Evolutionary conservation across 2,329 filamentous ascomycete species (phyloP).

Genomic region (Fusarium subglutinans): DNA sequence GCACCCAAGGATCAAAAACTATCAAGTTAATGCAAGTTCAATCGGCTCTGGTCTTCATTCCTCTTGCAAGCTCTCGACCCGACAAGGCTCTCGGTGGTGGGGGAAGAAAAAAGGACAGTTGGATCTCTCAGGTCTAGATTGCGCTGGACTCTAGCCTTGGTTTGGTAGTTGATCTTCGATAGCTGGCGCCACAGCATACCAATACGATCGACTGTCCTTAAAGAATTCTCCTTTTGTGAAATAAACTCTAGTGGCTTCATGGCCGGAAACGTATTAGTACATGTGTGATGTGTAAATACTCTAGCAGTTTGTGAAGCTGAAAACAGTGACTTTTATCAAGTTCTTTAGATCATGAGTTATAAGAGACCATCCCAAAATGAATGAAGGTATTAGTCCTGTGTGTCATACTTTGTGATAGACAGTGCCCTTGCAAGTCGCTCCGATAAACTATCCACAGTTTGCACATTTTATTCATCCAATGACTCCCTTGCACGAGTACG

Average conservation of each 20-base stretch:
- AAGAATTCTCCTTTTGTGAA: background rate
- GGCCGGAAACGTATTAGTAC: background rate
- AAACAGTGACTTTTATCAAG: background rate
- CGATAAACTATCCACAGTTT: fast-evolving
- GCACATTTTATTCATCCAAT: background rate
- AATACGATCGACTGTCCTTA: background rate
- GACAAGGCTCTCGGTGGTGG: background rate
- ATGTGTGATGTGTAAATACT: background rate
- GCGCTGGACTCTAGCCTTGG: background rate
- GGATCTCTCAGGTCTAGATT: background rate
- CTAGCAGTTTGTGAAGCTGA: fast-evolving
- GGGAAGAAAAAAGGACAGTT: background rate
- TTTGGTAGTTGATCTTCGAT: background rate
- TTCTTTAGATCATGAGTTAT: background rate
- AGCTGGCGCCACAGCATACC: background rate
- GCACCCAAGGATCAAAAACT: background rate
- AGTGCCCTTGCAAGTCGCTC: too few relatives aligned
- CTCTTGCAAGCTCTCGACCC: background rate
- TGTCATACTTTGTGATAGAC: fast-evolving
- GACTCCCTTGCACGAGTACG: background rate
- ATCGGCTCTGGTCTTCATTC: background rate
- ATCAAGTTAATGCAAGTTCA: fast-evolving
- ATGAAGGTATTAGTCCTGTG: too few relatives aligned
- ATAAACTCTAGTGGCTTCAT: background rate
- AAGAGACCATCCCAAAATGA: background rate